Conservation (phyloP, 225 moss, liverwort and hornwort species). For the Thuidium tamariscinum region DNA sequence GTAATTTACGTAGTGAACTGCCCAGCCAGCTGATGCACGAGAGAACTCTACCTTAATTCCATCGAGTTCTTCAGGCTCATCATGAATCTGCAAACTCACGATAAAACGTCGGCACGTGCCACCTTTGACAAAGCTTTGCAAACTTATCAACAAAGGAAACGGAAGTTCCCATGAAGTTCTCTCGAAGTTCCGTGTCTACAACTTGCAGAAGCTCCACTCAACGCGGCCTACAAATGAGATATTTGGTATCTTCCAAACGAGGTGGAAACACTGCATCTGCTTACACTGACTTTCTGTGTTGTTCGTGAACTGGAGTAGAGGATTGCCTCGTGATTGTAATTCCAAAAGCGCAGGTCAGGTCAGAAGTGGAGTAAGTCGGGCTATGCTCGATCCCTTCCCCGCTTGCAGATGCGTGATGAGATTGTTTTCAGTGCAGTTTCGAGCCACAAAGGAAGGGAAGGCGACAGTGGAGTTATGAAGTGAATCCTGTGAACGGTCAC, state of each 20-base stretch:
- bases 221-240: not conserved
- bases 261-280: not conserved
- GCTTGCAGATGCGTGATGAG: not conserved
- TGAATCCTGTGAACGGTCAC: not conserved
- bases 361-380: not conserved
- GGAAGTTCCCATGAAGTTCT: not conserved
- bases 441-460: not conserved
- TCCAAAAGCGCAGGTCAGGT: not conserved
- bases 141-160: not conserved
- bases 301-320: no score
- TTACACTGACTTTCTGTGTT: no score
- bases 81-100: not conserved
- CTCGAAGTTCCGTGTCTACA: not conserved
- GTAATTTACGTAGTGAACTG: not conserved
- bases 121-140: not conserved
- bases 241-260: not conserved
- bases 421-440: not conserved
- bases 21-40: not conserved
- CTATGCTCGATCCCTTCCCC: not conserved
- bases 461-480: not conserved
- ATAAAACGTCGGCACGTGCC: not conserved
- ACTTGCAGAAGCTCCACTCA: not conserved
- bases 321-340: no score
- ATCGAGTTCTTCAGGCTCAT: not conserved
- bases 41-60: not conserved